Conservation (phyloP, 345 rosid species). For the Salix viminalis region DNA sequence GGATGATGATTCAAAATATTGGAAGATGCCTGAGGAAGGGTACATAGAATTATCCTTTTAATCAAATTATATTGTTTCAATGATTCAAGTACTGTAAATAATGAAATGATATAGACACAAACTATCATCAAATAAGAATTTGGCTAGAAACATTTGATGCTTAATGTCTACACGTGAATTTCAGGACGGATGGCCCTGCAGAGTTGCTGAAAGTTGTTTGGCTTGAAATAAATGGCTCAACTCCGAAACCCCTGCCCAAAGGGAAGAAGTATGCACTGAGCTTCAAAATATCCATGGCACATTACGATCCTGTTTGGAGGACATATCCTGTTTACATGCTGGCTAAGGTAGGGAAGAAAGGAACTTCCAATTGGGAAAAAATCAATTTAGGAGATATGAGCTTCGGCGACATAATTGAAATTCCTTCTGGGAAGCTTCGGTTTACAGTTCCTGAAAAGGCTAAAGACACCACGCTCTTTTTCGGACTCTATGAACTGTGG, state of each 20-base stretch:
- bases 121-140: background rate
- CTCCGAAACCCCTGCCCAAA: background rate
- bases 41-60: background rate
- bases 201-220: constrained; percentile 47
- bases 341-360: constrained; percentile 55
- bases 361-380: constrained; percentile 30
- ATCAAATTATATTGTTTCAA: background rate
- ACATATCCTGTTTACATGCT: constrained; percentile 41
- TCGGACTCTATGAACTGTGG: constrained; percentile 73
- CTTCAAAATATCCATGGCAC: constrained; percentile 33
- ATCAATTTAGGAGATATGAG: constrained; percentile 1
- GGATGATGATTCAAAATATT: background rate
- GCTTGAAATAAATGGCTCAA: constrained; percentile 48
- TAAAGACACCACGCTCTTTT: constrained; percentile 23
- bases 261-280: constrained; percentile 26
- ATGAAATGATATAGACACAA: background rate
- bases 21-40: background rate
- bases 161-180: background rate
- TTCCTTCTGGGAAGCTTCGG: background rate
- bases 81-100: no score
- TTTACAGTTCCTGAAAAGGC: background rate
- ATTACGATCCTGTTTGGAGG: constrained; percentile 45
- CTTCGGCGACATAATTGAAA: background rate
- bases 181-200: background rate
- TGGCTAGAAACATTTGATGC: background rate